Evolutionary conservation across 2,329 filamentous ascomycete species (phyloP), one percentile per base, ranked within the genome.

Genomic region (Dothideomycetes sp.): DNA sequence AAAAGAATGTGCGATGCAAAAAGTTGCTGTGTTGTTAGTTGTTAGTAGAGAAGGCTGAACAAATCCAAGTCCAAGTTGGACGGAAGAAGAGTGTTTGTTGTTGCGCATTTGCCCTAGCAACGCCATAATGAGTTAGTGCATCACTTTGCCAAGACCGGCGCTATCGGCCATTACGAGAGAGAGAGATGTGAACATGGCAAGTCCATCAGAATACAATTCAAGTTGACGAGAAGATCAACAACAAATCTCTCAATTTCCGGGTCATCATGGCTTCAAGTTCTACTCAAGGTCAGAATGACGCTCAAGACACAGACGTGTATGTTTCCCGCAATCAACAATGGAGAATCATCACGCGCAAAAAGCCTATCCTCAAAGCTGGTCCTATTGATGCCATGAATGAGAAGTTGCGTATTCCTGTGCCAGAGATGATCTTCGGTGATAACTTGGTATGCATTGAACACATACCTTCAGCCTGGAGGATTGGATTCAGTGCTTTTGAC

Each of bases 361-460:
- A 91, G 36, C 91, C 91, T 47, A 98, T 98, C 61, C 82, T 93
- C 52, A 95, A 94, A 63, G 79, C 88, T 32, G 83, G 75, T 5
- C 84, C 87, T 36, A 96, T 98, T 57, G 87, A 94, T 57, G 76
- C 76, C 25, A 84, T 98, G 77, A 80, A 80, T 28, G 70, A 72
- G 43, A 77, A 75, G 47, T 73, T 98, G 40, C 80, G 80, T 20
- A 95, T 98, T 57, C 79, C 89, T 13, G 78, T 89, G 28, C 91
- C 91, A 7, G 91, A 98, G 67, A 98, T 98, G 91, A 98, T 98
- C 50, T 98, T 98, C 58, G 91, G 91, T 47, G 88, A 98, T 68
- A 98, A 98, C 62, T 68, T 82, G 44, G 80, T 94, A 28, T 67
- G 76, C 5, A 72, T 98, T 45, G 70, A 78, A 39, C 86, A 96